A percentile compares a stretch with the other conserved stretches of the same genome.
Conservation (phyloP, 2,329 filamentous ascomycete species). For the Penicillium verrucosum region DNA sequence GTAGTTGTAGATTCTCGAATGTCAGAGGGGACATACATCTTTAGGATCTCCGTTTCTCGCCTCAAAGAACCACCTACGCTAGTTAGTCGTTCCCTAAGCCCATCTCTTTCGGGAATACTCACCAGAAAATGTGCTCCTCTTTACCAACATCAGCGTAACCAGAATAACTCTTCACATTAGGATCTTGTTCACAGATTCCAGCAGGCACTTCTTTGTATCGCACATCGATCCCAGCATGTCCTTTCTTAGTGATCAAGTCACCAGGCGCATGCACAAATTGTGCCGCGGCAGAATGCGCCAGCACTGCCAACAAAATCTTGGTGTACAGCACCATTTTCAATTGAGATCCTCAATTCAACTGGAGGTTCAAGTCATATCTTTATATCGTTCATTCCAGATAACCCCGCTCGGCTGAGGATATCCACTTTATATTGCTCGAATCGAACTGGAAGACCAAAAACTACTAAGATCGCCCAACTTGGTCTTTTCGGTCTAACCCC, state of each 20-base stretch:
- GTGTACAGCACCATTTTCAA: neutral
- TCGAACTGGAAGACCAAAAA: neutral
- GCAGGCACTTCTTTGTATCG: slow-evolving; percentile 20
- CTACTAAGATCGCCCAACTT: neutral
- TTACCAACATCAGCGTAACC: slow-evolving; percentile 22
- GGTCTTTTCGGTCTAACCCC: neutral
- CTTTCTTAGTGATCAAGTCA: neutral
- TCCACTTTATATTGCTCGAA: neutral
- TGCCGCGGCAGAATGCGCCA: neutral
- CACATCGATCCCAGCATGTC: slow-evolving; percentile 11
- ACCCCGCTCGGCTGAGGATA: neutral
- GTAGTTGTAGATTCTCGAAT: neutral
- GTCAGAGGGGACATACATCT: neutral
- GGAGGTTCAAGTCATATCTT: neutral
- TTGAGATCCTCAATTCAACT: neutral
- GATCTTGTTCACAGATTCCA: slow-evolving; percentile 22
- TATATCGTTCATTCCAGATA: neutral
- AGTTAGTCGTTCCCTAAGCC: neutral
- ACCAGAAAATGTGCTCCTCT: slow-evolving; percentile 23
- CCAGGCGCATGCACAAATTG: neutral
- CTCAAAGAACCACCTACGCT: slow-evolving; percentile 1
- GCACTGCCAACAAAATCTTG: neutral
- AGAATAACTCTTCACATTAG: slow-evolving; percentile 22
- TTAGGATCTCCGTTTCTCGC: neutral
- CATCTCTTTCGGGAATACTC: neutral